phyloP scores from a whole-genome alignment of 2,329 filamentous ascomycete genomes.

The Colletotrichum cuscutae region DNA sequence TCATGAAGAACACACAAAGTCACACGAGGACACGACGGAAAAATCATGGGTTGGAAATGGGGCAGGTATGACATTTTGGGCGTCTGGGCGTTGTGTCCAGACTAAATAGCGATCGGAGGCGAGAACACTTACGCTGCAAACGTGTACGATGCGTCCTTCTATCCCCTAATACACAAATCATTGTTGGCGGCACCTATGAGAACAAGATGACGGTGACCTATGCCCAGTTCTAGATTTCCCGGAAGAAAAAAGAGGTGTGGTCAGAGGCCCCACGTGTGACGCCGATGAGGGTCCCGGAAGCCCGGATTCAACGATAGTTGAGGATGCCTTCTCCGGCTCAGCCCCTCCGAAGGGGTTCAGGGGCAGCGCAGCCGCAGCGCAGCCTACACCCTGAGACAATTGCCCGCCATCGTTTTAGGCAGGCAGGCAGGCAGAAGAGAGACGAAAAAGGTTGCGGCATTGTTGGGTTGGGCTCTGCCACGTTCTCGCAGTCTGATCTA shows the following conservation, averaged over 20 bases:
- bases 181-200: background rate
- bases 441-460: background rate
- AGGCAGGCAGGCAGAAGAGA: background rate
- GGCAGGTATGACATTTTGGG: background rate
- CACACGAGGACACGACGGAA: background rate
- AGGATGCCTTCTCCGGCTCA: background rate
- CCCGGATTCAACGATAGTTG: background rate
- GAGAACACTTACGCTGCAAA: background rate
- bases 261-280: background rate
- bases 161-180: background rate
- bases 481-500: conserved; percentile 1
- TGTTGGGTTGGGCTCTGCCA: background rate
- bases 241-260: background rate
- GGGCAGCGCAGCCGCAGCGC: background rate
- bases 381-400: background rate
- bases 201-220: background rate
- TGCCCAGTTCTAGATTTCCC: background rate
- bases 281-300: background rate
- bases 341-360: background rate
- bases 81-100: background rate
- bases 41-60: background rate
- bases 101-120: background rate
- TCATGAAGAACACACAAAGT: conserved; percentile 1
- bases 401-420: background rate
- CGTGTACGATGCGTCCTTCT: background rate